Conservation (phyloP, 768 basidiomycete species). For the Macrolepiota fuliginosa region DNA sequence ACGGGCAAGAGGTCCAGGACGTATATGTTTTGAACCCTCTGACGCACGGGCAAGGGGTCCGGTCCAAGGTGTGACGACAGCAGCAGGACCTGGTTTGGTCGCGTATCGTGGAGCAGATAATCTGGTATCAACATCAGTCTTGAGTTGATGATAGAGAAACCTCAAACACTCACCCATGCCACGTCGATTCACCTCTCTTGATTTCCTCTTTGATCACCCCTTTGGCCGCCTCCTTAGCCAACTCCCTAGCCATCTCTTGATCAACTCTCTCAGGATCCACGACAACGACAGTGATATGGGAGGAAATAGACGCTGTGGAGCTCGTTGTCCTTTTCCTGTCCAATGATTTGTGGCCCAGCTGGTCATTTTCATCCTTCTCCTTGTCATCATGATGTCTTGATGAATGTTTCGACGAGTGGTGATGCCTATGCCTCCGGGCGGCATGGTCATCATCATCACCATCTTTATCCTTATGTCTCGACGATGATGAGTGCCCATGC, state of each 20-base stretch:
- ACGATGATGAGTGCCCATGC: slow-evolving; percentile 13
- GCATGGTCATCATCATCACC: slow-evolving; percentile 19
- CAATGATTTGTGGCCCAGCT: slow-evolving; percentile 11
- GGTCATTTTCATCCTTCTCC: slow-evolving; percentile 20
- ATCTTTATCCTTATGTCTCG: slow-evolving; percentile 17
- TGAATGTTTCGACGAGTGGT: not conserved
- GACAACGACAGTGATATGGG: slow-evolving; percentile 36
- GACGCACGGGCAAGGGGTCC: slow-evolving; percentile 35
- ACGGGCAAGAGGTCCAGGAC: slow-evolving; percentile 33
- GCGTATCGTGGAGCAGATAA: slow-evolving; percentile 29
- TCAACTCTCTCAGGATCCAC: slow-evolving; percentile 32
- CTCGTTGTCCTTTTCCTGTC: slow-evolving; percentile 11
- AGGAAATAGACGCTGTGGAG: slow-evolving; percentile 15
- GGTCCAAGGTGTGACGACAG: slow-evolving; percentile 37
- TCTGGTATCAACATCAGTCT: not conserved
- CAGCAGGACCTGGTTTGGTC: slow-evolving; percentile 17
- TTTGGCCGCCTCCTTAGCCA: slow-evolving; percentile 3
- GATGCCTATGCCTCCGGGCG: not conserved
- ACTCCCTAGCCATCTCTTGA: slow-evolving; percentile 17
- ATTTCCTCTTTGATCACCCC: not conserved
- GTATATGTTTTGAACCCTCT: slow-evolving; percentile 17
- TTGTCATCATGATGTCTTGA: slow-evolving; percentile 15
- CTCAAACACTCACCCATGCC: slow-evolving; percentile 38
- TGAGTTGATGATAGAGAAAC: not conserved
- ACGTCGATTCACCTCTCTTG: slow-evolving; percentile 20